A percentile compares a stretch with the other conserved stretches of the same genome.
Evolutionary conservation across 441 rosid genomes (phyloP).

Genomic region (Brassica hybrid): DNA sequence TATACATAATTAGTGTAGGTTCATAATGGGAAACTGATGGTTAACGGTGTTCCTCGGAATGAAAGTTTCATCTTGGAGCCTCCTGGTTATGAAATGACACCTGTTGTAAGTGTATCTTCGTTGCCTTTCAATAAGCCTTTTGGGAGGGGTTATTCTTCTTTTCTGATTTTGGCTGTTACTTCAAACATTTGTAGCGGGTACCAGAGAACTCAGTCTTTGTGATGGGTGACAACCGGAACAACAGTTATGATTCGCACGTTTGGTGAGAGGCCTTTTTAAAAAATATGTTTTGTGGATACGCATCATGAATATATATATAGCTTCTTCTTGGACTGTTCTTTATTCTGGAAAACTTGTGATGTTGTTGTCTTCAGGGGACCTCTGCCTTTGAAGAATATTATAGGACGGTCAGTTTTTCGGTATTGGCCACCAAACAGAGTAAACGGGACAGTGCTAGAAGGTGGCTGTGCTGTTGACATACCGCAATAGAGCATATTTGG

Average conservation of each 20-base stretch:
- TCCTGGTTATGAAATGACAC: slow-evolving; percentile 83
- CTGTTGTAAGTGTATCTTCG: slow-evolving; percentile 71
- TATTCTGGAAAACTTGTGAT: slow-evolving; percentile 7
- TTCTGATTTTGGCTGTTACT: slow-evolving; percentile 18
- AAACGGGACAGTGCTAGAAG: slow-evolving; percentile 62
- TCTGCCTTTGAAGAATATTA: slow-evolving; percentile 84
- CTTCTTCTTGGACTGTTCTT: slow-evolving; percentile 5
- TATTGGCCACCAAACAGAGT: slow-evolving; percentile 95
- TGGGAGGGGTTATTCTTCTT: not conserved
- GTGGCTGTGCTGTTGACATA: slow-evolving; percentile 66
- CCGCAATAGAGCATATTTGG: slow-evolving; percentile 48
- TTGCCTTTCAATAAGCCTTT: not conserved
- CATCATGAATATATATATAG: slow-evolving; percentile 4
- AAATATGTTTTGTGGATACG: not conserved
- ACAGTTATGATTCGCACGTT: slow-evolving; percentile 93
- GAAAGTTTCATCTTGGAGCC: slow-evolving; percentile 78
- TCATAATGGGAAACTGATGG: slow-evolving; percentile 72
- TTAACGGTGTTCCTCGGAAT: slow-evolving; percentile 70
- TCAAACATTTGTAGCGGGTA: slow-evolving; percentile 56
- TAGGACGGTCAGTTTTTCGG: slow-evolving; percentile 88
- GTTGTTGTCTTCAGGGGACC: slow-evolving; percentile 69
- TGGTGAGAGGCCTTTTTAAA: slow-evolving; percentile 62
- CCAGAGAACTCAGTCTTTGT: slow-evolving; percentile 88
- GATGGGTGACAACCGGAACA: slow-evolving; percentile 98
- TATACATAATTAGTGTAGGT: slow-evolving; percentile 59